These are phyloP conservation scores for Zygosaccharomyces lentus DNA, from an alignment of 805 yeast species.

Conservation along the genomic window DNA sequence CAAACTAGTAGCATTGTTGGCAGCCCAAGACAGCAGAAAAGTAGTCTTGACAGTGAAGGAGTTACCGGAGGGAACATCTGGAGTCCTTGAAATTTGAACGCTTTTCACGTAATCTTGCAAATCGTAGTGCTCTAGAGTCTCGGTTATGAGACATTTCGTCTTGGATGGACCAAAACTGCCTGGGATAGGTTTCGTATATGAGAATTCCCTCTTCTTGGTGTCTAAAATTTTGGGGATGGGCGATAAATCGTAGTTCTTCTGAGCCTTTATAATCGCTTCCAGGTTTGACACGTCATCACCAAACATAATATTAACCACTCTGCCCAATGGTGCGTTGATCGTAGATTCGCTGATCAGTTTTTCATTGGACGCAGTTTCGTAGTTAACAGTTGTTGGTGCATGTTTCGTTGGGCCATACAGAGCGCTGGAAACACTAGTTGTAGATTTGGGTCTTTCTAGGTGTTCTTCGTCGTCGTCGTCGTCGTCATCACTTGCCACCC, in stretches of 20 bases:
- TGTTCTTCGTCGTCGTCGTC: neutral
- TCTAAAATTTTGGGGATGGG: slow-evolving; percentile 41
- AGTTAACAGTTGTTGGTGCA: slow-evolving; percentile 44
- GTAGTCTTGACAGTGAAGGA: slow-evolving; percentile 60
- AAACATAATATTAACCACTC: slow-evolving; percentile 53
- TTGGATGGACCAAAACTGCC: slow-evolving; percentile 75
- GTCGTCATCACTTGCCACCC: slow-evolving; percentile 26
- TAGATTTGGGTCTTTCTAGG: slow-evolving; percentile 3
- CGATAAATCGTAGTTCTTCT: slow-evolving; percentile 59
- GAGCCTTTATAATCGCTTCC: slow-evolving; percentile 47
- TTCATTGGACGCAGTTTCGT: slow-evolving; percentile 46
- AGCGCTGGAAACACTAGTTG: neutral
- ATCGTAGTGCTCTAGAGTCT: slow-evolving; percentile 51
- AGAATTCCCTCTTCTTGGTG: slow-evolving; percentile 44
- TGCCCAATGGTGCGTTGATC: slow-evolving; percentile 62
- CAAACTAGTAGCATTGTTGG: slow-evolving; percentile 49
- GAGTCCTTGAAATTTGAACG: slow-evolving; percentile 59
- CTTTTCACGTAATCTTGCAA: slow-evolving; percentile 45
- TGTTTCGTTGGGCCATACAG: slow-evolving; percentile 43
- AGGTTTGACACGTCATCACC: slow-evolving; percentile 52
- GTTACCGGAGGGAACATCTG: slow-evolving; percentile 80
- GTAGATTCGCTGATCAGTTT: slow-evolving; percentile 50
- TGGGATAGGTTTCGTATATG: slow-evolving; percentile 59
- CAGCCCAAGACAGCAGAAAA: slow-evolving; percentile 59
- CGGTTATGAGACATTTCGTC: slow-evolving; percentile 61